Evolutionary conservation across 371 early-diverging fungal genomes (phyloP), one percentile per base, ranked within the genome.

Genomic region (Rhizopus arrhizus): DNA sequence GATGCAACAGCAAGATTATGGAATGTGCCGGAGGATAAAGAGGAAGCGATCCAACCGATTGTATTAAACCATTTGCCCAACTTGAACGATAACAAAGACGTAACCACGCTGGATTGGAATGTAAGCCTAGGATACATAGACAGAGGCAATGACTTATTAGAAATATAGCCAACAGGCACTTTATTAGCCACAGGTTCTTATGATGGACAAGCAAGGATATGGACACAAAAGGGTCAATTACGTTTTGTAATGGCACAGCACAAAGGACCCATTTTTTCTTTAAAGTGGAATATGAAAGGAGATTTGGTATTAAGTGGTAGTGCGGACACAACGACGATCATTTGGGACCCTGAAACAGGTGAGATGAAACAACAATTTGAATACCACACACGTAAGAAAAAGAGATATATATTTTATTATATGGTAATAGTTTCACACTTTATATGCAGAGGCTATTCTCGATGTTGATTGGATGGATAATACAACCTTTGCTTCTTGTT

Each of bases 381-480:
- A 40, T 82, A 85, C 28, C 97, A 95, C 72, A 75, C 75, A 4
- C 86, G 92, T 80, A 75, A 68, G 77, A 56, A 43, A 4, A 40
- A 13, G 46, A 52, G 16, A 34, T 29, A 16, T 13, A 16, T 8
- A 5, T 28, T 16, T 31, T 34, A 8, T 16, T 45, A 11, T 4
- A 34, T 38, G 36, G 12, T 10, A 33, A 16, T 28, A 8, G 1
- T 12, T 12, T 13, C 15, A 32, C 15, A 43, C 57, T 15, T 12
- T 28, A 45, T 54, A 46, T 48, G 53, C 62, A 80, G 85, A 77
- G 67, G 87, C 85, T 41, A 93, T 83, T 45, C 75, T 96, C 56
- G 96, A 96, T 74, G 88, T 95, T 4, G 97, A 93, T 68, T 98
- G 98, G 98, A 83, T 85, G 63, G 94, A 95, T 69, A 89, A 93